Evolutionary conservation across 2,329 filamentous ascomycete genomes (phyloP), one percentile per base, ranked within the genome.

Genomic region (Fusarium sp.): DNA sequence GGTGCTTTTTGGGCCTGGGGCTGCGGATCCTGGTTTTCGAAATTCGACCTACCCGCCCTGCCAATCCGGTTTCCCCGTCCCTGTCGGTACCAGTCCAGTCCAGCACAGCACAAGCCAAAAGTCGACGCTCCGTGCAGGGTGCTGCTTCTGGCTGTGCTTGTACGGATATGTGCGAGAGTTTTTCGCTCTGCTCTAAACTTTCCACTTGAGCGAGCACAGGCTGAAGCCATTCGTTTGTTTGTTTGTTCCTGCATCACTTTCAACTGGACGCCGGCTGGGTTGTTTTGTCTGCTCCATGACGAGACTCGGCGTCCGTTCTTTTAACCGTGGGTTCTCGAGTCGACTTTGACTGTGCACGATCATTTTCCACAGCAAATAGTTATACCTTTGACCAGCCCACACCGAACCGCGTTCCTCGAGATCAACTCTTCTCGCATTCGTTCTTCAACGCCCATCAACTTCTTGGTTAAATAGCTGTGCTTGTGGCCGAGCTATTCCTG

Each of bases 11-110:
- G 57, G 66, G 46, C 53, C 47, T 57, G 57, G 62, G 42, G 47
- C 25, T 25, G 35, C 37, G 48, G 33, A 69, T 56, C 66, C 62
- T 63, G 53, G 66, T 67, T 45, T 2, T 55, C 25, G 58, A 63
- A 63, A 69, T 67, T 70, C 62, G 62, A 59, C 58, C 57, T 70
- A 67, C 52, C 66, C 66, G 66, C 62, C 47, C 60, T 70, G 62
- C 62, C 52, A 63, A 69, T 69, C 66, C 70, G 70, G 70, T 63
- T 72, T 72, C 70, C 70, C 70, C 70, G 58, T 61, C 58, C 47
- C 56, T 54, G 40, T 62, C 40, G 17, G 29, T 33, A n/a, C 14
- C 40, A 36, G 35, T 41, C 29, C 29, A 36, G 49, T 46, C 49
- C 25, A 25, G 4, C 25, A 25, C 25, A 9, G 25, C 25, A 25